Base-by-base conservation (phyloP, 352 stramenopile genomes). In the Thalassiosira mediterranea region DNA sequence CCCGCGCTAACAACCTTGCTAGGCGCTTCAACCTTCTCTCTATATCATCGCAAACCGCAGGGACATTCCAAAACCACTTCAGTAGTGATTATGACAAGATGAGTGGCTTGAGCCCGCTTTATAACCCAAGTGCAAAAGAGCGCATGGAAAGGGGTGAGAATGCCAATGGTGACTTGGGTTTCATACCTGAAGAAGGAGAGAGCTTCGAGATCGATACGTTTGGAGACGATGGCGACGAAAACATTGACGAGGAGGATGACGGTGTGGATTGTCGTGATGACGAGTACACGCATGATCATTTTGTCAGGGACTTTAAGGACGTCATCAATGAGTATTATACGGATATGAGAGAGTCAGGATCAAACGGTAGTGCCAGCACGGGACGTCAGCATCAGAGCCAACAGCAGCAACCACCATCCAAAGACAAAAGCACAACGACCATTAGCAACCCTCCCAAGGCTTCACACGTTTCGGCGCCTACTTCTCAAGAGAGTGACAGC, bases 21-120 rank as follows among this genome's bases (percentile, higher is more conserved):
- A 34, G 34, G 29, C n/a, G 56, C 47, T 46, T 68, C 47, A 65
- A 48, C 19, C 46, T 70, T 59, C 21, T 51, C 1, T 56, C 61
- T n/a, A 83, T 83, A 5, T 64, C 65, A 10, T 28, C 38, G n/a
- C 52, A 37, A 34, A 44, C 61, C 4, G 47, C 60, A 44, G 0
- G n/a, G 37, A 46, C 25, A 8, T 52, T 82, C 26, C 65, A 38
- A 53, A 29, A 71, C 23, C 66, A 82, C 49, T 76, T 76, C 31
- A 23, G 28, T 40, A 64, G 59, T 31, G 46, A 17, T 13, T 17
- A 65, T 28, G 4, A 47, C 26, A 26, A 40, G 13, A 8, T 42
- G 3, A 63, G 17, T 48, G 10, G 26, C 19, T 21, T 54, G 47
- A 54, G 47, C 42, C 17, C 29, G 34, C 23, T 65, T 10, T 72